phyloP scores from a whole-genome alignment of 139 green algal genomes.

The Ettlia oleoabundans region DNA sequence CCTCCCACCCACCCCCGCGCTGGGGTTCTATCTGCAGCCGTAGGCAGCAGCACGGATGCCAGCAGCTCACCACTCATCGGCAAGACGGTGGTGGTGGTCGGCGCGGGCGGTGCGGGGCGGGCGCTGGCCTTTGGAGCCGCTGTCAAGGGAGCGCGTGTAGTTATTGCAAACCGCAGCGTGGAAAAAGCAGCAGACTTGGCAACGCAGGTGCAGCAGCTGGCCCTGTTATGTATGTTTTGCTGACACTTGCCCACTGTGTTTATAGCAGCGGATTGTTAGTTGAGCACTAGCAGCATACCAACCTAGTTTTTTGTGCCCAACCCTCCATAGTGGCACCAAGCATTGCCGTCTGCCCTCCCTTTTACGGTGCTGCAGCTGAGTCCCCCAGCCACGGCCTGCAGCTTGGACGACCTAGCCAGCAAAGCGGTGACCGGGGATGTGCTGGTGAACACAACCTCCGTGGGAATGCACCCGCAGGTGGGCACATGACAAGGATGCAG shows the following conservation, averaged over 20 bases:
- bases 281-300: neutral
- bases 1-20: neutral
- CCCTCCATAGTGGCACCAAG: too few species aligned
- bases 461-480: slow-evolving; percentile 91
- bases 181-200: slow-evolving; percentile 72
- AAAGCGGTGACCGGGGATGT: slow-evolving; percentile 77
- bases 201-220: neutral
- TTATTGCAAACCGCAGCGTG: slow-evolving; percentile 81
- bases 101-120: slow-evolving; percentile 90
- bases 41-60: slow-evolving; percentile 7
- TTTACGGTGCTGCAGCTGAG: neutral
- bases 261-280: neutral
- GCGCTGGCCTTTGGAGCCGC: slow-evolving; percentile 94
- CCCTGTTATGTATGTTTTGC: neutral
- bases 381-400: slow-evolving; percentile 6
- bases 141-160: slow-evolving; percentile 54
- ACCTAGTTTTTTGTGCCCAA: slow-evolving; percentile 2
- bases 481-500: too few species aligned
- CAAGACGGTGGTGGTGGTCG: slow-evolving; percentile 90
- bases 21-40: too few species aligned
- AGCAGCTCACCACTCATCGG: slow-evolving; percentile 59
- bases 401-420: slow-evolving; percentile 42
- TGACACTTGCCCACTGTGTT: neutral
- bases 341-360: too few species aligned
- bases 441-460: slow-evolving; percentile 92